phyloP scores from a whole-genome alignment of 148 eudicot species.

The Chenopodium album region DNA sequence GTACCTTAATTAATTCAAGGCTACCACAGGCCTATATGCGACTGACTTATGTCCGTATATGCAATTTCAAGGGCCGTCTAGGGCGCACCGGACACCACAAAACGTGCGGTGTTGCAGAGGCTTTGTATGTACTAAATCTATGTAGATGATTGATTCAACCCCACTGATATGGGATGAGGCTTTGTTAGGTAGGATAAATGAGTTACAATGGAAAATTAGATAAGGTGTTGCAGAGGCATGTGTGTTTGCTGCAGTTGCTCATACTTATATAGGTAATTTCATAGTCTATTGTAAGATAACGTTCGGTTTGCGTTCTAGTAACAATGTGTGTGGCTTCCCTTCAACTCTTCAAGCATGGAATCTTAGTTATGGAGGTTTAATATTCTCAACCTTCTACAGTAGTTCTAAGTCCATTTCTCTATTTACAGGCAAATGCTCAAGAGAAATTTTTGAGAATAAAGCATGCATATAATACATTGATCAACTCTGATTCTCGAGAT shows the following conservation, averaged over 20 bases:
- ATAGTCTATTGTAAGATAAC: not conserved
- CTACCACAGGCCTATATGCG: too few relatives aligned
- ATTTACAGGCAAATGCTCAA: constrained; percentile 71
- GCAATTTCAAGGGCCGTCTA: too few relatives aligned
- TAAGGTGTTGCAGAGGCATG: not conserved
- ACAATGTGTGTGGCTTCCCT: not conserved
- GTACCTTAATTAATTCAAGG: too few relatives aligned
- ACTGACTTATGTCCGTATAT: too few relatives aligned
- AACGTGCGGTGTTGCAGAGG: too few relatives aligned
- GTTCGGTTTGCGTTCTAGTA: not conserved
- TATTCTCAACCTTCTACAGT: not conserved
- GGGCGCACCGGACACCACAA: too few relatives aligned
- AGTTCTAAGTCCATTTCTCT: constrained; percentile 12
- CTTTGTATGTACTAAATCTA: not conserved
- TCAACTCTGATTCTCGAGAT: constrained; percentile 66
- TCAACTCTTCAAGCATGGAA: not conserved
- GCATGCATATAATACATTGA: constrained; percentile 86
- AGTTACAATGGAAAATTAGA: not conserved
- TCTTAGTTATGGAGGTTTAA: not conserved
- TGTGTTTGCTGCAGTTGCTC: not conserved
- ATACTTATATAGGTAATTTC: not conserved
- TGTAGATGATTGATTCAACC: not conserved
- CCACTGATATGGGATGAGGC: not conserved
- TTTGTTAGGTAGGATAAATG: not conserved
- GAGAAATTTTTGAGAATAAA: constrained; percentile 97